phyloP scores from a whole-genome alignment of 2,329 filamentous ascomycete species.

The Verticillium albo-atrum region DNA sequence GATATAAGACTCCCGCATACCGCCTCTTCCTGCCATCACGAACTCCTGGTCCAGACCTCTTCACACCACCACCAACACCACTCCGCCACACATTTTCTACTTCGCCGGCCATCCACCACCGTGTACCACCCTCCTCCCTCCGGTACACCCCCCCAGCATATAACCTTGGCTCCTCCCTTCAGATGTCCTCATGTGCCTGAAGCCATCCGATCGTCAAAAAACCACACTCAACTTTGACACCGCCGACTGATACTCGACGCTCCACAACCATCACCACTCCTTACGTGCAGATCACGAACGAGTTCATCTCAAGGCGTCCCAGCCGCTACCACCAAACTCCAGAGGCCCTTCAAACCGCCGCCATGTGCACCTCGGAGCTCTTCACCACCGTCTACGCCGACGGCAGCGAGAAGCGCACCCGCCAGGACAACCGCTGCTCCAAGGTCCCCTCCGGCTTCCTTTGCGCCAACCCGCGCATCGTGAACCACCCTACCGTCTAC shows the following conservation, averaged over 20 bases:
- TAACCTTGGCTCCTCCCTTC: background rate
- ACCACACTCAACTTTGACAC: background rate
- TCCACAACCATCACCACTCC: background rate
- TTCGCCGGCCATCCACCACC: background rate
- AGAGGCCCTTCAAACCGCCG: constrained; percentile 16
- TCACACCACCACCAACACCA: background rate
- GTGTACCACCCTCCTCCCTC: background rate
- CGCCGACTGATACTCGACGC: background rate
- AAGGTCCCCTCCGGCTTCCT: constrained; percentile 32
- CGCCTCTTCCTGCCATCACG: background rate
- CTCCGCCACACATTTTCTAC: background rate
- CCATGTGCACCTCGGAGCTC: constrained; percentile 46
- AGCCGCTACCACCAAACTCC: background rate
- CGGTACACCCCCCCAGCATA: background rate
- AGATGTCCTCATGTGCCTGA: constrained; percentile 1
- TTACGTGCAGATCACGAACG: background rate
- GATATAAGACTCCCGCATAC: background rate
- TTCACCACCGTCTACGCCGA: constrained; percentile 44
- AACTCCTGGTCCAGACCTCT: background rate
- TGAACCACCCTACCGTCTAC: constrained; percentile 34
- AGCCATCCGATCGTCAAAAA: background rate
- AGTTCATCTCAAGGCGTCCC: background rate
- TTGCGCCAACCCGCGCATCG: constrained; percentile 35
- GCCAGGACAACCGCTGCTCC: constrained; percentile 30
- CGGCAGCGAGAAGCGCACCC: constrained; percentile 28